Evolutionary conservation across 441 rosid species (phyloP), one percentile per base, ranked within the genome.

Genomic region (Euphorbia celastroides): DNA sequence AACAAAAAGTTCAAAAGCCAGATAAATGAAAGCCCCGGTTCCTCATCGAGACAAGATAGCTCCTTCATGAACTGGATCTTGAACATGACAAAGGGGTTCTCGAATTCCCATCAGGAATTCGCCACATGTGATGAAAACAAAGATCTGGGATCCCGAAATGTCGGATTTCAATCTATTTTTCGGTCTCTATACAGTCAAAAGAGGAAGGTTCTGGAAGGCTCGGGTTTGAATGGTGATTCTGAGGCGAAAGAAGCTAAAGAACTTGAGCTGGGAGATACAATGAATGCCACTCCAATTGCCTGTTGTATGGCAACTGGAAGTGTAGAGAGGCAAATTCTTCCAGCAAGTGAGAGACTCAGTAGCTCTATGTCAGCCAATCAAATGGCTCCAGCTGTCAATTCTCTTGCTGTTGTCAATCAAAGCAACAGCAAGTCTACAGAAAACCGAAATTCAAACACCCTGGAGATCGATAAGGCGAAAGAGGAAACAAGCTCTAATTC

Each of bases 11-110:
- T 81, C 57, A 88, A 83, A 69, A 79, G 64, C 62, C 76, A 84
- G 64, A 57, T 72, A 38, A 73, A 75, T 63, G 85, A 83, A 50
- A 69, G 74, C 71, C 82, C 84, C 20, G 81, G 82, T 63, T 86
- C 90, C 20, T 65, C 86, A 27, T 79, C 86, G 26, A 87, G 74
- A 70, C 88, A 85, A 42, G 93, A 86, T 74, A 85, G 99, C 79
- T 89, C 99, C 17, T 93, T 93, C 62, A 71, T 88, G 86, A 93
- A 81, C 67, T 91, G 96, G 99, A 93, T 93, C 81, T 88, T 88
- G 30, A 93, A 91, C 76, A 84, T 91, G 90, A 78, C 77, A 59
- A 91, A 81, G 78, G 96, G 96, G 7, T 75, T 81, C 57, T 34
- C 79, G 69, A 86, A 78, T 70, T 71, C 84, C 57, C 79, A 65